These are phyloP conservation scores for Calonectria ilicicola DNA, from an alignment of 2,329 filamentous ascomycete genomes.

Conservation along the genomic window DNA sequence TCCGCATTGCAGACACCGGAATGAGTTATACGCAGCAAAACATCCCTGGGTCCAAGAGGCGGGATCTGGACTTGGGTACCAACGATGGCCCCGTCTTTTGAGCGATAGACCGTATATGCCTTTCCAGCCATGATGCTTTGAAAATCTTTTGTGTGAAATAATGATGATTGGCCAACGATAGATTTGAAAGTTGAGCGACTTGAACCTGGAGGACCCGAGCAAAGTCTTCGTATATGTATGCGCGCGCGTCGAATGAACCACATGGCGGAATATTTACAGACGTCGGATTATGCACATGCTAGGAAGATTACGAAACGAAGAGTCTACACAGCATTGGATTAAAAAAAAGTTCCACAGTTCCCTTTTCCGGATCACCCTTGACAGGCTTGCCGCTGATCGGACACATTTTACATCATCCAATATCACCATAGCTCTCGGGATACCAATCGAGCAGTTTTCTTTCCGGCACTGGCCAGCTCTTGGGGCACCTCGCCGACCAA, in stretches of 20 bases:
- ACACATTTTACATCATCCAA: background rate
- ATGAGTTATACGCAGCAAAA: slow-evolving; percentile 28
- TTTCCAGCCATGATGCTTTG: background rate
- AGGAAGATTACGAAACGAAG: no score
- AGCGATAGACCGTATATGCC: slow-evolving; percentile 18
- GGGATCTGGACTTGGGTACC: slow-evolving; percentile 3
- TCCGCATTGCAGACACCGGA: slow-evolving; percentile 26
- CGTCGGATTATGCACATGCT: no score
- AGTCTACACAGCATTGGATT: no score
- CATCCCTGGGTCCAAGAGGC: slow-evolving; percentile 19
- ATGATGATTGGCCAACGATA: background rate
- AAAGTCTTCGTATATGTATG: background rate
- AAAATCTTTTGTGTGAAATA: no score
- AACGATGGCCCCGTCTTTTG: background rate
- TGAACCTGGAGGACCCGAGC: background rate
- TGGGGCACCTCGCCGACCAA: background rate
- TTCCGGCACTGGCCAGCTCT: no score
- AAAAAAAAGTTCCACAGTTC: no score
- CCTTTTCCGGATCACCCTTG: no score
- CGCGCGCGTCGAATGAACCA: background rate
- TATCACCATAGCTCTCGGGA: no score
- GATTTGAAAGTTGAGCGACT: background rate
- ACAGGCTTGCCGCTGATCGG: no score
- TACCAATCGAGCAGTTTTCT: no score
- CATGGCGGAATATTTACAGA: background rate